Conservation (phyloP, 371 early-diverging fungal genomes). For the Nosema bombycis region DNA sequence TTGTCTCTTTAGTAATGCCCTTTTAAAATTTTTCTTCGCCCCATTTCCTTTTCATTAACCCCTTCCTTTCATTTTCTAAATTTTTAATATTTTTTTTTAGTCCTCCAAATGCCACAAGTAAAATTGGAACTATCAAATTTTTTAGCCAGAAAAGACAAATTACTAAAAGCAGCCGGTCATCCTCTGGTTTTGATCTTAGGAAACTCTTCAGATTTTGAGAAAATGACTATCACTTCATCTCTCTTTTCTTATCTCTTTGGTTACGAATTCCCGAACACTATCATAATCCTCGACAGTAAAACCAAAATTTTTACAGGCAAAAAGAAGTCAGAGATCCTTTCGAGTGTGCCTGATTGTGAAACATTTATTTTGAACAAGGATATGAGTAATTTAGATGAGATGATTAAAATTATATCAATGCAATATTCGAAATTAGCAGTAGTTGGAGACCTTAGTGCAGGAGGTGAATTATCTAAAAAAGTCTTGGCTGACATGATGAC, state of each 20-base stretch:
- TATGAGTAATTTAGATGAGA: slow-evolving; percentile 37
- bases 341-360: slow-evolving; percentile 40
- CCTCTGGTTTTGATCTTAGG: slow-evolving; percentile 62
- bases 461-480: slow-evolving; percentile 50
- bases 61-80: too few species aligned
- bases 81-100: slow-evolving; percentile 21
- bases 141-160: slow-evolving; percentile 22
- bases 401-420: slow-evolving; percentile 38
- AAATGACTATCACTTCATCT: slow-evolving; percentile 63
- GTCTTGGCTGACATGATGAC: slow-evolving; percentile 30
- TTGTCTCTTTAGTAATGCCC: too few species aligned
- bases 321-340: slow-evolving; percentile 61
- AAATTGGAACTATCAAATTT: slow-evolving; percentile 45
- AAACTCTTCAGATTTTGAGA: slow-evolving; percentile 57
- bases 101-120: slow-evolving; percentile 41
- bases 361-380: slow-evolving; percentile 57
- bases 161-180: slow-evolving; percentile 31
- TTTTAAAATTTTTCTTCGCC: too few species aligned
- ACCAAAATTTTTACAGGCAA: slow-evolving; percentile 52
- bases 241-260: slow-evolving; percentile 64
- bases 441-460: slow-evolving; percentile 47
- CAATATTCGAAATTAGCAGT: slow-evolving; percentile 29
- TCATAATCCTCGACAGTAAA: slow-evolving; percentile 51
- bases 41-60: too few species aligned
- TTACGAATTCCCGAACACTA: slow-evolving; percentile 66